A percentile compares a stretch with the other conserved stretches of the same genome.
Evolutionary conservation across 371 early-diverging fungal genomes (phyloP).

Genomic region (Syncephalastrum sp.): DNA sequence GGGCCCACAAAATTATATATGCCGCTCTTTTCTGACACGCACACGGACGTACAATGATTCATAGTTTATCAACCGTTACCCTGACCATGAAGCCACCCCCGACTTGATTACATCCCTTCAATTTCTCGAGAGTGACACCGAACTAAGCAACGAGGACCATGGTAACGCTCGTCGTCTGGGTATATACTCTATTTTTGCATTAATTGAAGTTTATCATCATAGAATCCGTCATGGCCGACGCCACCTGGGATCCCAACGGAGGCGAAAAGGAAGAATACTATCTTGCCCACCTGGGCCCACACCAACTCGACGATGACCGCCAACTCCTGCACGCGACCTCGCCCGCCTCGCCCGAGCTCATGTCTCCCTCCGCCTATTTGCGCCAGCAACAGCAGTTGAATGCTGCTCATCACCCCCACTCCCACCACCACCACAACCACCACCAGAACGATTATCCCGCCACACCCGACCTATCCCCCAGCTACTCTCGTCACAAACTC

Average conservation of each 20-base stretch:
- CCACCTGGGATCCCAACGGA: conserved; percentile 13
- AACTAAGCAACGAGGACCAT: conserved; percentile 1
- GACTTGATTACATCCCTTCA: conserved; percentile 10
- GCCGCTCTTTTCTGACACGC: too few species aligned
- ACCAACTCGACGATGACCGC: conserved; percentile 6
- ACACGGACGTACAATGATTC: too few species aligned
- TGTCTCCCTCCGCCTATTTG: too few species aligned
- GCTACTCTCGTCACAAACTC: conserved; percentile 6
- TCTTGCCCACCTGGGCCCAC: conserved; percentile 11
- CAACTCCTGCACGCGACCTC: too few species aligned
- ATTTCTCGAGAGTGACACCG: conserved; percentile 9
- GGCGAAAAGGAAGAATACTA: conserved; percentile 14
- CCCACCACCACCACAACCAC: too few species aligned
- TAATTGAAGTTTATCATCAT: too few species aligned
- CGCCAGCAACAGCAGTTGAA: too few species aligned
- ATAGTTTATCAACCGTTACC: conserved; percentile 22
- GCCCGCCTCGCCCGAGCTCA: too few species aligned
- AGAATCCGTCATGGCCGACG: conserved; percentile 11
- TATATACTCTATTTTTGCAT: too few species aligned
- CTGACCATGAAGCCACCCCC: conserved; percentile 18
- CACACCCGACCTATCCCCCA: conserved; percentile 17
- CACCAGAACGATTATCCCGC: conserved; percentile 3
- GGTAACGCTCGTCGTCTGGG: too few species aligned
- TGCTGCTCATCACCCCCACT: too few species aligned
- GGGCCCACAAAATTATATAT: too few species aligned